Evolutionary conservation across 108 stramenopile species (phyloP).

Genomic region (Nannochloropsis salina): DNA sequence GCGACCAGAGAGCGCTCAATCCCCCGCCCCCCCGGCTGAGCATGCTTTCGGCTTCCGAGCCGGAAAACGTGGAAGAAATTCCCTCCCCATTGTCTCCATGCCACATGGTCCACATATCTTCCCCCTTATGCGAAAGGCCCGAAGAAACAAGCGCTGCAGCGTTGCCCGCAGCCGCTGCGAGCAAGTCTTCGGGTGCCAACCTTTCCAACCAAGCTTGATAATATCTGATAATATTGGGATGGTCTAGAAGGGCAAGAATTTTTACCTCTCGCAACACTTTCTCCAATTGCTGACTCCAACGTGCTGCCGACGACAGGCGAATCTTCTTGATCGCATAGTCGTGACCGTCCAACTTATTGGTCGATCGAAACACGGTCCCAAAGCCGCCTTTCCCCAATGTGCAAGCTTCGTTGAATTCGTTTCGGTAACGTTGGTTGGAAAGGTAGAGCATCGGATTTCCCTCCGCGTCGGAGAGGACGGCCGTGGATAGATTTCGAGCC

Average conservation of each 20-base stretch:
- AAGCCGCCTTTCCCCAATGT: conserved; percentile 59
- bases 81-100: too few relatives aligned
- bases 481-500: background rate
- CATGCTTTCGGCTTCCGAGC: too few relatives aligned
- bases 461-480: background rate
- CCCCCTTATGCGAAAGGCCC: too few relatives aligned
- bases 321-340: conserved; percentile 61
- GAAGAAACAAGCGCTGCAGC: background rate
- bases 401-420: conserved; percentile 37
- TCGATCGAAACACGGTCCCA: conserved; percentile 58
- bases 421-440: conserved; percentile 30
- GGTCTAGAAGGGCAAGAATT: conserved; percentile 54
- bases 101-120: too few relatives aligned
- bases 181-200: background rate
- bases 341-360: conserved; percentile 42
- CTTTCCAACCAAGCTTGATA: conserved; percentile 32
- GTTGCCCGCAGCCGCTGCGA: background rate
- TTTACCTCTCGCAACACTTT: conserved; percentile 60
- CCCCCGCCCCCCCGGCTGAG: too few relatives aligned
- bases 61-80: too few relatives aligned
- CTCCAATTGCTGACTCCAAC: conserved; percentile 48
- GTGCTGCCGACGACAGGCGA: conserved; percentile 28
- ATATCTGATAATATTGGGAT: conserved; percentile 61
- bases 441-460: conserved; percentile 19
- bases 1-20: too few relatives aligned